These are phyloP conservation scores for Stagonosporopsis vannaccii DNA, from an alignment of 2,329 filamentous ascomycete species.

Conservation along the genomic window DNA sequence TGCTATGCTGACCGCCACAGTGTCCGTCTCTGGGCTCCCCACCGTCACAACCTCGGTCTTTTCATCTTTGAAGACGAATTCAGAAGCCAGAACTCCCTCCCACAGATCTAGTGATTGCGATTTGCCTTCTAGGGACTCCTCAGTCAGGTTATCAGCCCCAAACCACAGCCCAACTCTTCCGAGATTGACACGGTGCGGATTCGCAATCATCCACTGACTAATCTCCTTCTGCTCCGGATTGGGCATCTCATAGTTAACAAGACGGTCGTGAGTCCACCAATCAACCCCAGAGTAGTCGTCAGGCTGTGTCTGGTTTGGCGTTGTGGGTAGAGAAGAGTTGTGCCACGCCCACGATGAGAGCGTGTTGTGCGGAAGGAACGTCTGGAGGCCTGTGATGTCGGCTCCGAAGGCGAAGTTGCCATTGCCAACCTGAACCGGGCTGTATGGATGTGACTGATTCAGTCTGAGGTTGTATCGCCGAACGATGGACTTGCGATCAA, in stretches of 20 bases:
- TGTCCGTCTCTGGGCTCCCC: slow-evolving; percentile 1
- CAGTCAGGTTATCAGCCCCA: slow-evolving; percentile 49
- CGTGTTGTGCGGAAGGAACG: slow-evolving; percentile 53
- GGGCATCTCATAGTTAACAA: slow-evolving; percentile 55
- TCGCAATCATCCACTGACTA: slow-evolving; percentile 63
- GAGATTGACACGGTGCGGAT: slow-evolving; percentile 62
- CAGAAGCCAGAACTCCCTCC: background rate
- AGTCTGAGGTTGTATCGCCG: slow-evolving; percentile 57
- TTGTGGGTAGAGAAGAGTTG: slow-evolving; percentile 54
- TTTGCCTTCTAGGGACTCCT: slow-evolving; percentile 48
- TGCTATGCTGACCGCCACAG: background rate
- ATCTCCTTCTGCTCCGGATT: slow-evolving; percentile 52
- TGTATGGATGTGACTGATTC: slow-evolving; percentile 58
- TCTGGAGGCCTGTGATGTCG: slow-evolving; percentile 57
- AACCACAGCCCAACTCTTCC: slow-evolving; percentile 59
- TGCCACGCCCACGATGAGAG: slow-evolving; percentile 58
- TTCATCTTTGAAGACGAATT: background rate
- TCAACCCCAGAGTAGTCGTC: slow-evolving; percentile 53
- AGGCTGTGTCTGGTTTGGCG: slow-evolving; percentile 43
- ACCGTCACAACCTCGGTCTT: background rate
- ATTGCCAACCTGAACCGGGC: slow-evolving; percentile 61
- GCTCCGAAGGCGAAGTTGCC: slow-evolving; percentile 58
- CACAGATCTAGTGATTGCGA: slow-evolving; percentile 1
- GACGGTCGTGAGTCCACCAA: slow-evolving; percentile 55
- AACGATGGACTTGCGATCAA: slow-evolving; percentile 42